Base-by-base conservation (phyloP, 345 rosid genomes). In the Sonneratia alba region DNA sequence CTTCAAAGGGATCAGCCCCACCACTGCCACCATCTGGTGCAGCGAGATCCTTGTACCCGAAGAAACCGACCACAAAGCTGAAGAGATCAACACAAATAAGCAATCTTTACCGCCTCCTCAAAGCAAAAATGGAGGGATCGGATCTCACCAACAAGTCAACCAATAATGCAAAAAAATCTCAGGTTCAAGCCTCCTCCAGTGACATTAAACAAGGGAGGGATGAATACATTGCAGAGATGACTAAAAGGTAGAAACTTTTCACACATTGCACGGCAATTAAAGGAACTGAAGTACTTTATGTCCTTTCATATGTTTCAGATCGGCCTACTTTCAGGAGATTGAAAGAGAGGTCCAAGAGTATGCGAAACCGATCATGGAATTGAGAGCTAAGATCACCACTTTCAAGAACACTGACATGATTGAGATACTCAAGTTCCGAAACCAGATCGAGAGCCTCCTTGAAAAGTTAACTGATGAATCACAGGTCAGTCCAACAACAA, bases 161-260 rank as follows among this genome's bases (percentile, higher is more conserved):
- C 6, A 34, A 79, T 4, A 65, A 48, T 0, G 84, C 85, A 43
- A 79, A 77, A 78, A 87, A 77, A 37, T 3, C 76, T 53, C 61
- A 77, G 15, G 79, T 76, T 59, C 72, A 32, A 4, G 77, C 19
- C 56, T 21, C 77, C 57, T 36, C 77, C 0, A 75, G 77, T 6
- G 77, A 75, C 7, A 92, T 87, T 42, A 86, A 92, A 76, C 91
- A 89, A 85, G 97, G 97, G 76, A 87, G 89, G 97, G 89, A 92
- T 67, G 98, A 89, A 81, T 89, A 93, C 57, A 82, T 95, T 10
- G 96, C 91, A 72, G 97, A 95, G 84, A 90, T 89, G 81, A 90
- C 97, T 61, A 92, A 86, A 81, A 89, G 94, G 89, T 87, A 78
- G 9, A 3, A 66, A 3, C 8, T 21, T 15, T 67, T 53, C 36